Base-by-base conservation (phyloP, 2,329 filamentous ascomycete species). In the Phoma sp. region DNA sequence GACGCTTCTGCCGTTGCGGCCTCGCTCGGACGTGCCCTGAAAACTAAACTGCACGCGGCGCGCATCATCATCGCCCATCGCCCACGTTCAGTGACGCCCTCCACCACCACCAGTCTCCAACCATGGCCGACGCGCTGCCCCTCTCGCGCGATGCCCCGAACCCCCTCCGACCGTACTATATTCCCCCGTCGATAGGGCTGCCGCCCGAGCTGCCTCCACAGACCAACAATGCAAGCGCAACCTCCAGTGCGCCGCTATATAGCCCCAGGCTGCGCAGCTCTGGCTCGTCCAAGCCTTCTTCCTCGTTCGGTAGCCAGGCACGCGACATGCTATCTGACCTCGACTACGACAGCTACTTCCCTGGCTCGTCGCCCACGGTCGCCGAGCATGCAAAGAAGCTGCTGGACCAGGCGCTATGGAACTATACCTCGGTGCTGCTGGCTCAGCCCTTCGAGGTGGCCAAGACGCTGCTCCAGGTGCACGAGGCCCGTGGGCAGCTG, bases 391-490 rank as follows among this genome's bases (percentile, higher is more conserved):
- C 89, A 38, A 90, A 89, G 71, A 87, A 89, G 59, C 78, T 96
- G 57, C 71, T 96, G 42, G 92, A 98, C 71, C 88, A 93, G 73
- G 85, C 95, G 61, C 73, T 96, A 74, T 96, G 93, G 87, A 93
- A 95, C 72, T 99, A 99, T 78, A 89, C 88, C 11, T 91, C 89
- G 53, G 88, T 96, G 23, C 76, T 98, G 68, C 87, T 96, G 72
- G 89, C 91, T 48, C 95, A 99, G 77, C 95, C 95, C 11, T 98
- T 99, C 74, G 95, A 98, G 80, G 93, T 97, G 53, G 92, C 93
- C 69, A 98, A 97, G 82, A 95, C 89, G 11, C 85, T 98, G 51
- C 78, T 99, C 65, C 95, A 99, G 77, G 86, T 92, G 46, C 86
- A 85, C 60, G 77, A 84, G 47, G 79, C 79, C 33, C 72, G 75